Evolutionary conservation across 148 eudicot species (phyloP).

Genomic region (Cornus controversa): DNA sequence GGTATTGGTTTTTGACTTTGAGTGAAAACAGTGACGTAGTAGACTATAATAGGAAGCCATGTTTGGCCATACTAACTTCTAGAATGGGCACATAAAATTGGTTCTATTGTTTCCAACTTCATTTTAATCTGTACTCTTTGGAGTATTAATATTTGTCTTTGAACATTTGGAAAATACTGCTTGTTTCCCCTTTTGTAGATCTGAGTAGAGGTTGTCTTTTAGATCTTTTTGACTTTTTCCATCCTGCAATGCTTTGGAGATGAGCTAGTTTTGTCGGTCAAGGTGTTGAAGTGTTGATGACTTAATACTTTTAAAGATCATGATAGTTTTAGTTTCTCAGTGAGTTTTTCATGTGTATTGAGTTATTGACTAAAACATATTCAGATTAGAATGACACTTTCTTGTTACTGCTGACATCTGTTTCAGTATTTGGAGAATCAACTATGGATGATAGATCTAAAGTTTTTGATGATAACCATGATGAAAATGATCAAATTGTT

Average conservation of each 20-base stretch:
- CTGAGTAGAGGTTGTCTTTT: neutral
- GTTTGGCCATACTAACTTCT: constrained; percentile 3
- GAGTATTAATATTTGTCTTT: neutral
- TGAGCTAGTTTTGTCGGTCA: neutral
- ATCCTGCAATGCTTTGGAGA: neutral
- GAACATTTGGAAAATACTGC: neutral
- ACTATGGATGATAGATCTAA: constrained; percentile 13
- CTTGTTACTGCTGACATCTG: neutral
- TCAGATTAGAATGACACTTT: constrained; percentile 16
- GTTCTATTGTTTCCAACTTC: neutral
- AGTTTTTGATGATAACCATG: constrained; percentile 6
- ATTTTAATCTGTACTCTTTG: constrained; percentile 2
- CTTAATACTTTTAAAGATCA: neutral
- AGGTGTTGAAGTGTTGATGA: neutral
- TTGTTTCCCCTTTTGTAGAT: neutral
- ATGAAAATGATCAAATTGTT: constrained; percentile 10
- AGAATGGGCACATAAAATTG: neutral
- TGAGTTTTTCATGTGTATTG: neutral
- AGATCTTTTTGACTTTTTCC: neutral
- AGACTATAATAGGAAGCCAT: neutral
- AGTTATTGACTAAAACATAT: neutral
- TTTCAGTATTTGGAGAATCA: constrained; percentile 13
- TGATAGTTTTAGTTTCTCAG: neutral
- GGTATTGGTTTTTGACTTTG: constrained; percentile 13
- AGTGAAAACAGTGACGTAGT: neutral